Conservation (phyloP, 441 rosid genomes). For the Theobroma grandiflorum region DNA sequence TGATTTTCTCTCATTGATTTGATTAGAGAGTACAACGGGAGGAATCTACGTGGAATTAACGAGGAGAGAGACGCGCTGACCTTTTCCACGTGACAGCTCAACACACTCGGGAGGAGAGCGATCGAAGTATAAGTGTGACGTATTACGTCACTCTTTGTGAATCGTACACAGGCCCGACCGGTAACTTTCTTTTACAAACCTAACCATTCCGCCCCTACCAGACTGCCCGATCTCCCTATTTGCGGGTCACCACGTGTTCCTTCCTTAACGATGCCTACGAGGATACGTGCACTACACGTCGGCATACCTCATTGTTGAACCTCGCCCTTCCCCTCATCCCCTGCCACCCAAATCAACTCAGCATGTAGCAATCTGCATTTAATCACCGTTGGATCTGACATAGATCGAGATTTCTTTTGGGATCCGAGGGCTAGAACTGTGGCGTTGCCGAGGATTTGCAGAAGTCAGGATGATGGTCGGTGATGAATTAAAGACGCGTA, state of each 20-base stretch:
- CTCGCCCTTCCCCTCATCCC: background rate
- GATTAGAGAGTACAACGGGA: background rate
- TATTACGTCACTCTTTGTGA: background rate
- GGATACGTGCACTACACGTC: slow-evolving; percentile 23
- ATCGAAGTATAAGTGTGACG: background rate
- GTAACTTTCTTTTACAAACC: background rate
- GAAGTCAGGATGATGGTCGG: no score
- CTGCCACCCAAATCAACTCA: background rate
- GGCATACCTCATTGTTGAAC: background rate
- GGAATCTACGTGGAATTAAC: slow-evolving; percentile 11
- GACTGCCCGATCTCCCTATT: background rate
- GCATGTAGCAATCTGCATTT: background rate
- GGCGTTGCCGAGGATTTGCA: no score
- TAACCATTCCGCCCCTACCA: background rate
- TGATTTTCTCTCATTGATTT: background rate
- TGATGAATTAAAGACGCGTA: no score
- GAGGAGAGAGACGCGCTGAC: background rate
- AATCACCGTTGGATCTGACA: background rate
- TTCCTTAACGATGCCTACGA: background rate
- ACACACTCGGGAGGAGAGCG: background rate
- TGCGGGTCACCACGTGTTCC: background rate
- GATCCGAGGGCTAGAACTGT: no score
- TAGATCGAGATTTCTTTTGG: no score
- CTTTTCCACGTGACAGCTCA: background rate
- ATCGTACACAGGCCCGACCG: no score